Evolutionary conservation across 1,284 basidiomycete species (phyloP).

Genomic region (Trichosporon ovoides): DNA sequence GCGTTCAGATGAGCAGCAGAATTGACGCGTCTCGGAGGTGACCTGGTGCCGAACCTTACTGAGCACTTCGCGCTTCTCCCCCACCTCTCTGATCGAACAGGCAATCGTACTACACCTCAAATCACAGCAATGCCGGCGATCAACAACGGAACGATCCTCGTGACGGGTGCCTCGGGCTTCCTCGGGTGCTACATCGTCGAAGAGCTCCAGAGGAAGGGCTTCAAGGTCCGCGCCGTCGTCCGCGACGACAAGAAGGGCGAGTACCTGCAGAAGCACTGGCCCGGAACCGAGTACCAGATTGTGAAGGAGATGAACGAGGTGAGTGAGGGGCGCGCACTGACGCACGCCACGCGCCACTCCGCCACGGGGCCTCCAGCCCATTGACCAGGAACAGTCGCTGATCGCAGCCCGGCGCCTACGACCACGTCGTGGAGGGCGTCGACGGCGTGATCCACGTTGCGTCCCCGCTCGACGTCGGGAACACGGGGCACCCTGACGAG

Average conservation of each 20-base stretch:
- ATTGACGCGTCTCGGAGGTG: too few relatives aligned
- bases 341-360: too few relatives aligned
- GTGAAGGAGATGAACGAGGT: constrained; percentile 58
- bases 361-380: too few relatives aligned
- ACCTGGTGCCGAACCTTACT: too few relatives aligned
- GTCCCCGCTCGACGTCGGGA: constrained; percentile 13
- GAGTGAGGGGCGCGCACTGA: constrained; percentile 3
- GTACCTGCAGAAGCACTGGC: constrained; percentile 52
- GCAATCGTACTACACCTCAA: not conserved
- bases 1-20: too few relatives aligned
- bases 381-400: too few relatives aligned
- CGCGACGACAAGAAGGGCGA: constrained; percentile 53
- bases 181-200: constrained; percentile 31
- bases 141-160: constrained; percentile 45
- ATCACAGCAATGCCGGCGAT: constrained; percentile 48
- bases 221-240: constrained; percentile 55
- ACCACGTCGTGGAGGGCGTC: constrained; percentile 62
- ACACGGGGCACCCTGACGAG: constrained; percentile 4
- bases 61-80: too few relatives aligned
- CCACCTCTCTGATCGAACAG: not conserved
- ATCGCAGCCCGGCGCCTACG: constrained; percentile 59
- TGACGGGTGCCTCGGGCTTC: constrained; percentile 46
- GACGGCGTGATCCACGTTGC: constrained; percentile 54
- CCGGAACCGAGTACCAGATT: constrained; percentile 44
- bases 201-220: constrained; percentile 22